Base-by-base conservation (phyloP, 1,139 yeast genomes). In the Candida labiduridarum region DNA sequence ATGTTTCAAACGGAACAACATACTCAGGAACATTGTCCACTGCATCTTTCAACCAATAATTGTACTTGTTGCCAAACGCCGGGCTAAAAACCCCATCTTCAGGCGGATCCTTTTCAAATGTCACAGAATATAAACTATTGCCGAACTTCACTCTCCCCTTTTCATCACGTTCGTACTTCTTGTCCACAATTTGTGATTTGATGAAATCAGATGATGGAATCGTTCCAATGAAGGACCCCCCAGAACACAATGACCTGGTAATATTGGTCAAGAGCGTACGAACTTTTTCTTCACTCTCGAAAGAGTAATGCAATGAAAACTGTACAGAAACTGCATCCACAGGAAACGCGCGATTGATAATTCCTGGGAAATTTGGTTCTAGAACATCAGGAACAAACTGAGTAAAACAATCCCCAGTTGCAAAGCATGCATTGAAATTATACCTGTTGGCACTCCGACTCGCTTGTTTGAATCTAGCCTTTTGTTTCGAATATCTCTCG, bases 11-110 rank as follows among this genome's bases (percentile, higher is more conserved):
- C 0, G 98, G 99, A 5, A 94, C 97, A n/a, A 94, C 95, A 63
- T 89, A 94, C 64, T 94, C 99, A 0, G 98, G 98, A 8, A 94
- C 97, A 61, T 94, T 86, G 56, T 90, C 97, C 45, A 94, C 95
- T 0, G 99, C 99, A 69, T 94, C 99, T 57, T 85, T 85, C 53
- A 94, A 72, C 71, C 78, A 89, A 64, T 89, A 94, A 48, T 82
- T 82, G 66, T 94, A 94, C 60, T 83, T 78, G 66, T 91, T 89
- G 0, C 99, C 99, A 65, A 76, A 92, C 0, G 96, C 89, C 0
- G 86, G 82, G 15, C 84, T 74, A 62, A 90, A 90, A 19, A 76
- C 72, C 2, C 94, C 92, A 57, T 83, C 86, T 48, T 72, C 74
- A 9, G 96, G 94, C 0, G 94, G 94, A 38, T 78, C 81, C 30